Conservation (phyloP, 139 green algal species). For the Nannochloris sp. region DNA sequence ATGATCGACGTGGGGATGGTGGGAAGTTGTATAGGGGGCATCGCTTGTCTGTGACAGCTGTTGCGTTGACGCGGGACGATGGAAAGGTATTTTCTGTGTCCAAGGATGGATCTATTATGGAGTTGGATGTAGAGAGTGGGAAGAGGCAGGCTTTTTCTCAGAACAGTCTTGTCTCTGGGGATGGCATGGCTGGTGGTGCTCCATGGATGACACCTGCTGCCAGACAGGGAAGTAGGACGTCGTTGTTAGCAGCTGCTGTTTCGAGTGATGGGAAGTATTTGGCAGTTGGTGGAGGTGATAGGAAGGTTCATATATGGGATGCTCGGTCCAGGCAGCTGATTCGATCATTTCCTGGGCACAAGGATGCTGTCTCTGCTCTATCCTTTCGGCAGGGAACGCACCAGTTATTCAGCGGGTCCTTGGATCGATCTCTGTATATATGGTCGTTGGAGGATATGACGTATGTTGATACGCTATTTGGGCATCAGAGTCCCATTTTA, state of each 20-base stretch:
- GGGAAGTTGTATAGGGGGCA: slow-evolving; percentile 33
- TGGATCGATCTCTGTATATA: slow-evolving; percentile 81
- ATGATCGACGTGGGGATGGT: slow-evolving; percentile 7
- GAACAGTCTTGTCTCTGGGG: neutral
- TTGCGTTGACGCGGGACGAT: slow-evolving; percentile 67
- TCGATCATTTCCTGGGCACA: slow-evolving; percentile 52
- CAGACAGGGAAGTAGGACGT: slow-evolving; percentile 5
- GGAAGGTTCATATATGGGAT: slow-evolving; percentile 81
- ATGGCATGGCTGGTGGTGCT: neutral
- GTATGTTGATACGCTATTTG: slow-evolving; percentile 94
- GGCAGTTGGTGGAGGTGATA: slow-evolving; percentile 70
- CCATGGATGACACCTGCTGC: slow-evolving; percentile 16
- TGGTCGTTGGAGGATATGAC: slow-evolving; percentile 87
- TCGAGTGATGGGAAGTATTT: slow-evolving; percentile 61
- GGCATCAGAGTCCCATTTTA: slow-evolving; percentile 69
- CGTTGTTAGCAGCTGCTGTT: slow-evolving; percentile 60
- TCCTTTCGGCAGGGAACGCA: slow-evolving; percentile 74
- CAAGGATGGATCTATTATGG: slow-evolving; percentile 72
- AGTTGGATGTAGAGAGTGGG: slow-evolving; percentile 67
- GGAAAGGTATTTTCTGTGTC: slow-evolving; percentile 52
- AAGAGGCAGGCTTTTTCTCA: slow-evolving; percentile 3
- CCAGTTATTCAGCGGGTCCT: slow-evolving; percentile 62
- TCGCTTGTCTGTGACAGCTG: slow-evolving; percentile 51
- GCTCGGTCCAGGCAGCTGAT: slow-evolving; percentile 27
- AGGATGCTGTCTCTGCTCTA: slow-evolving; percentile 62